phyloP scores from a whole-genome alignment of 768 basidiomycete species.

The Calocera cornea region DNA sequence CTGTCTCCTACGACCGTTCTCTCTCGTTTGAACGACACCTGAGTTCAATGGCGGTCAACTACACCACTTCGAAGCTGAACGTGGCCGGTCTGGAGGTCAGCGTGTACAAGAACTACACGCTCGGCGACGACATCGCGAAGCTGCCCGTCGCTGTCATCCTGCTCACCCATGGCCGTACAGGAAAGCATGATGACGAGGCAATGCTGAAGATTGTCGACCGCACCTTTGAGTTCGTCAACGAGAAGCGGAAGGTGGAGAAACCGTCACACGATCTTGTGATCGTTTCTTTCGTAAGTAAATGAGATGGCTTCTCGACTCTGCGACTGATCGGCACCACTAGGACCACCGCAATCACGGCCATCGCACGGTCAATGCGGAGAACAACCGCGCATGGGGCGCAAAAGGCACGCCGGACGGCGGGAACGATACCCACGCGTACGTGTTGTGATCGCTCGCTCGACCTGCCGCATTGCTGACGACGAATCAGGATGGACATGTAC shows the following conservation, averaged over 20 bases:
- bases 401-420: constrained; percentile 21
- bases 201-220: constrained; percentile 14
- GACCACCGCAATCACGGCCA: constrained; percentile 44
- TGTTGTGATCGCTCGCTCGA: background rate
- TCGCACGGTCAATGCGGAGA: constrained; percentile 25
- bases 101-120: background rate
- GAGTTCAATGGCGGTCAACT: background rate
- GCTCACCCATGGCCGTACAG: constrained; percentile 37
- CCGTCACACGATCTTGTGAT: constrained; percentile 30
- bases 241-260: constrained; percentile 8
- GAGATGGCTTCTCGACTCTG: background rate
- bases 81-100: background rate
- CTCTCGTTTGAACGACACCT: background rate
- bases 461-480: background rate
- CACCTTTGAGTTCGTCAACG: background rate
- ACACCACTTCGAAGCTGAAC: background rate
- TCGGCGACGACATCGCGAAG: background rate
- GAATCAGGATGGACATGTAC: constrained; percentile 34
- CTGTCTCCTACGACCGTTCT: no score
- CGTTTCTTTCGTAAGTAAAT: constrained; percentile 33
- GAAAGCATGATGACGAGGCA: constrained; percentile 22
- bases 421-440: constrained; percentile 36
- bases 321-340: constrained; percentile 18
- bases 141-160: constrained; percentile 28
- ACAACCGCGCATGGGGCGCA: constrained; percentile 30